These are phyloP conservation scores for Cotoneaster glaucophyllus DNA, from an alignment of 306 rosid species.

Conservation along the genomic window DNA sequence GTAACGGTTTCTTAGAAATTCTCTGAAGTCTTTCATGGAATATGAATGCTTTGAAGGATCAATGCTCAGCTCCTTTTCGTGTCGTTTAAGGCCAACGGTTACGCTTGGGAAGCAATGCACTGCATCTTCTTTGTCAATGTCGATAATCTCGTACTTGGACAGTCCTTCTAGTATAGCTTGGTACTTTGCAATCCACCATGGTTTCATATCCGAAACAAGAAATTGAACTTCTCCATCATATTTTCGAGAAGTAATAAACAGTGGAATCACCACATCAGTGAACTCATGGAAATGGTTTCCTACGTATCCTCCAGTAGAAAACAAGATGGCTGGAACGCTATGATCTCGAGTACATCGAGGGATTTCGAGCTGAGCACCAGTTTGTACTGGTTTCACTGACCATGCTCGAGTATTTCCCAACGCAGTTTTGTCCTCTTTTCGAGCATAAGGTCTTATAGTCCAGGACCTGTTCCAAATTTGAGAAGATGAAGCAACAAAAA, in stretches of 20 bases:
- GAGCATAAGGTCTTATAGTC: slow-evolving; percentile 71
- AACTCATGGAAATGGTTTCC: slow-evolving; percentile 92
- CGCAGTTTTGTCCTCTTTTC: slow-evolving; percentile 47
- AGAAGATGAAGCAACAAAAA: slow-evolving; percentile 33
- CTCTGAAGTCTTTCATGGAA: slow-evolving; percentile 67
- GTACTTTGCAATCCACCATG: slow-evolving; percentile 55
- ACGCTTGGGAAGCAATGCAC: slow-evolving; percentile 70
- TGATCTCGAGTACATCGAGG: slow-evolving; percentile 47
- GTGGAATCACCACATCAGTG: slow-evolving; percentile 64
- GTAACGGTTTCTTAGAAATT: slow-evolving; percentile 50
- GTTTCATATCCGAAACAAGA: slow-evolving; percentile 34
- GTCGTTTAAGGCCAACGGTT: slow-evolving; percentile 63
- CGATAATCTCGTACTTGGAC: slow-evolving; percentile 48
- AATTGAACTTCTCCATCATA: slow-evolving; percentile 68
- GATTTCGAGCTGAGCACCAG: slow-evolving; percentile 1
- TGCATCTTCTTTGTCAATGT: slow-evolving; percentile 48
- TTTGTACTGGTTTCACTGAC: slow-evolving; percentile 34
- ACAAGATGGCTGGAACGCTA: slow-evolving; percentile 57
- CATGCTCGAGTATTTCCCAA: slow-evolving; percentile 51
- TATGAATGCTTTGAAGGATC: slow-evolving; percentile 48
- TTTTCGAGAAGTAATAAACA: slow-evolving; percentile 56
- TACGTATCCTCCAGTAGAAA: slow-evolving; percentile 63
- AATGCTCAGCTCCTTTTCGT: slow-evolving; percentile 47
- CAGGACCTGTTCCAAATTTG: slow-evolving; percentile 32
- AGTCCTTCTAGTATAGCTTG: slow-evolving; percentile 37